Evolutionary conservation across 768 basidiomycete species (phyloP).

Genomic region (Termitomyces sp.): DNA sequence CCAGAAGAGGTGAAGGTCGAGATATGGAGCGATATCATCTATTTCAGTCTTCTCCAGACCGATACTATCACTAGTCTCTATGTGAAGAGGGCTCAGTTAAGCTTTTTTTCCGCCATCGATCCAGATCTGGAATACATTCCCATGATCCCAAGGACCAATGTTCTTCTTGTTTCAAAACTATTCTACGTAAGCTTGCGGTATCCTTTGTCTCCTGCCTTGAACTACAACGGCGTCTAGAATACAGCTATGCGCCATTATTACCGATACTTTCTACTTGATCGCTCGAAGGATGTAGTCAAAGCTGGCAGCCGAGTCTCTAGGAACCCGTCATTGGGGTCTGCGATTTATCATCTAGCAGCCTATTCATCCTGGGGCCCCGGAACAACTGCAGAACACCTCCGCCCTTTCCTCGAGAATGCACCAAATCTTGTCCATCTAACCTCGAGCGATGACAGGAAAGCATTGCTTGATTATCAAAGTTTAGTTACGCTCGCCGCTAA

Average conservation of each 20-base stretch:
- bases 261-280: background rate
- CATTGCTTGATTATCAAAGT: background rate
- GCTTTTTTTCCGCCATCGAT: too few relatives aligned
- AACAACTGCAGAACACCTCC: background rate
- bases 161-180: constrained; percentile 5
- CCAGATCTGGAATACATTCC: background rate
- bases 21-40: constrained; percentile 3
- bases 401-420: background rate
- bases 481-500: background rate
- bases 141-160: background rate
- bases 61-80: background rate
- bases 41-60: background rate
- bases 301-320: background rate
- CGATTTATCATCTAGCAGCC: background rate
- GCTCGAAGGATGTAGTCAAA: background rate
- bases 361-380: background rate
- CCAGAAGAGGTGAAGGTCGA: background rate
- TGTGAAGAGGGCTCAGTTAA: too few relatives aligned
- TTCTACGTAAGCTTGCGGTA: background rate
- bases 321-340: background rate
- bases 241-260: background rate
- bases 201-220: background rate
- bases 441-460: background rate
- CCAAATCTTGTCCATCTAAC: constrained; percentile 3
- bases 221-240: background rate